A percentile compares a stretch with the other conserved stretches of the same genome.
These are phyloP conservation scores for Musa beccarii DNA, from an alignment of 176 grass and related monocot genomes.

Conservation along the genomic window DNA sequence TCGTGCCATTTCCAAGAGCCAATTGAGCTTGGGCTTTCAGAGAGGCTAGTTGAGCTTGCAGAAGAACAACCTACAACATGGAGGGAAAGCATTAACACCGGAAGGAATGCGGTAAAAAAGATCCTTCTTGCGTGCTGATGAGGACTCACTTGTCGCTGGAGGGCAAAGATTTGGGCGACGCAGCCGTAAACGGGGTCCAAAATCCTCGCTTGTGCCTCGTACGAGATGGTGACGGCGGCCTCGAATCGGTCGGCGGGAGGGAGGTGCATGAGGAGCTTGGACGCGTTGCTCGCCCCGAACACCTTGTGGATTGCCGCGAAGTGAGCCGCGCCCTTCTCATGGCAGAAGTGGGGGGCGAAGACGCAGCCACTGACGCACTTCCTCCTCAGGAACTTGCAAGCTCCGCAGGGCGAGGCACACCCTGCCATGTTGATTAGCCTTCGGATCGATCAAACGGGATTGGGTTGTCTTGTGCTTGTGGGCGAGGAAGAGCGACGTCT, in stretches of 20 bases:
- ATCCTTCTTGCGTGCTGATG: background rate
- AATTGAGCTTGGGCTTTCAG: constrained; percentile 53
- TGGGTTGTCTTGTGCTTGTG: background rate
- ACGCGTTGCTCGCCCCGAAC: constrained; percentile 86
- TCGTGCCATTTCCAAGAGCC: constrained; percentile 25
- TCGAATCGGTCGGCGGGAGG: constrained; percentile 62
- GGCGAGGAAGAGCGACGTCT: background rate
- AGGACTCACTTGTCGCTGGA: constrained; percentile 63
- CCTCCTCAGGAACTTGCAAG: constrained; percentile 82
- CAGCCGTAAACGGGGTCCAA: constrained; percentile 86
- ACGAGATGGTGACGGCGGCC: constrained; percentile 80
- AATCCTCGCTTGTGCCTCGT: constrained; percentile 77
- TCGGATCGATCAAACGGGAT: too few species aligned
- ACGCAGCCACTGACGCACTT: constrained; percentile 83
- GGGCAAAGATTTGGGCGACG: constrained; percentile 87
- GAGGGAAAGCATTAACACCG: background rate
- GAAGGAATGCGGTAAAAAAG: background rate
- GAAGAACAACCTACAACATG: constrained; percentile 51
- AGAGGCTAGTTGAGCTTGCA: constrained; percentile 74
- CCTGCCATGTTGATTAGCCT: constrained; percentile 43
- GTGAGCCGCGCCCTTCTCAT: constrained; percentile 74
- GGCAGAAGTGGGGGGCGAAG: constrained; percentile 91
- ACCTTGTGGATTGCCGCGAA: constrained; percentile 93
- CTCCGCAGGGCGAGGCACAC: constrained; percentile 73
- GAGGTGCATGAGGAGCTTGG: constrained; percentile 75